Base-by-base conservation (phyloP, 1,139 yeast species). In the Arxiozyma heterogenica region DNA sequence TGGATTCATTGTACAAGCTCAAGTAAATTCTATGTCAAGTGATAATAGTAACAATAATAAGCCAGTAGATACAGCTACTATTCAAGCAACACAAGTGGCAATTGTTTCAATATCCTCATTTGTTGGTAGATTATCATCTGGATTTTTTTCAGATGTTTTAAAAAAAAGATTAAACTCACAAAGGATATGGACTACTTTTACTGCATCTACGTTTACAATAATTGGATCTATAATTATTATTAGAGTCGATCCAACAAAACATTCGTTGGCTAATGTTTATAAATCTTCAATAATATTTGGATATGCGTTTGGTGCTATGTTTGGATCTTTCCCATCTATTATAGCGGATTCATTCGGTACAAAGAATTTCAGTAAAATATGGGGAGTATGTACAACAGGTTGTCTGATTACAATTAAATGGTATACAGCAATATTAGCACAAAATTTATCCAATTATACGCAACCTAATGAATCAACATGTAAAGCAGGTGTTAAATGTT, bases 251-350 rank as follows among this genome's bases (percentile, higher is more conserved):
- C 38, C 22, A 1, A 7, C 20, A n/a, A 39, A 43, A 8, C 50
- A 23, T 47, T 49, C 23, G 34, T 45, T 30, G 8, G 30, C 6
- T 41, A 75, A 27, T 65, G 70, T 57, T 62, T 81, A 79, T 65
- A 48, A 78, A 1, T 75, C 84, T n/a, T 84, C 93, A 0, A 70
- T 78, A 39, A 66, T 81, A 6, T 79, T 83, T 53, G 96, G 96
- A 0, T 73, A 78, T 49, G 83, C 89, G n/a, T 89, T 87, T 70
- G 96, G 96, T 0, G 76, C 85, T 51, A 75, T 84, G 52, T 88
- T 85, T 67, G 93, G 96, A 0, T 78, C 89, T 7, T 86, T 82
- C 66, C 96, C 96, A 0, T 85, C 93, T 1, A 80, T 87, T 25
- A 75, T 86, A 34, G 83, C 93, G 1, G 96, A 89, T 61, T 73